phyloP scores from a whole-genome alignment of 2,329 filamentous ascomycete species.

The Rhexocercosporidium sp. region DNA sequence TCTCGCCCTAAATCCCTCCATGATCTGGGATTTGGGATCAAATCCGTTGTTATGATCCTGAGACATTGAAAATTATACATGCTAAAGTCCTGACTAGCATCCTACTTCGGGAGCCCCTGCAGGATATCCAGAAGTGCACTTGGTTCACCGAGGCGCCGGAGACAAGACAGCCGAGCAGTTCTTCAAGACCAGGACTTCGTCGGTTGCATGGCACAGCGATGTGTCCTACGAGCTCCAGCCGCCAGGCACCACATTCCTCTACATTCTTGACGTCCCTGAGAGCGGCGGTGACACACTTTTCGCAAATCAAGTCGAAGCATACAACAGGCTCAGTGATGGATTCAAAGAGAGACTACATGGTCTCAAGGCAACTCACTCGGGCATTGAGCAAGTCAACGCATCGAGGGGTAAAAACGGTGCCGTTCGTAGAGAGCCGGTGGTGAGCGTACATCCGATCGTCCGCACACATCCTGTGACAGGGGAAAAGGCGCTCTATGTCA shows the following conservation, averaged over 20 bases:
- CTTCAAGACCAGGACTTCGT: constrained; percentile 74
- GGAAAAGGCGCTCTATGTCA: constrained; percentile 83
- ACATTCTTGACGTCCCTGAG: constrained; percentile 80
- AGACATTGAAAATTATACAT: too few relatives aligned
- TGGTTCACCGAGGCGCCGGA: constrained; percentile 75
- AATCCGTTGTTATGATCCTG: too few relatives aligned
- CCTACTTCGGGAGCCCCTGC: constrained; percentile 77
- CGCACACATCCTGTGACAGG: constrained; percentile 82
- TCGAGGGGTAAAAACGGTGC: constrained; percentile 71
- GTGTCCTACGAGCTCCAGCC: constrained; percentile 89
- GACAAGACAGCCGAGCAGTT: constrained; percentile 66
- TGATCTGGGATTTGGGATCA: too few relatives aligned
- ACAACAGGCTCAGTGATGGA: constrained; percentile 76
- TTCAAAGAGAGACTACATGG: constrained; percentile 84
- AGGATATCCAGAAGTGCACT: constrained; percentile 75
- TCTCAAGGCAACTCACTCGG: constrained; percentile 80
- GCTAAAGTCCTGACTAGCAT: too few relatives aligned
- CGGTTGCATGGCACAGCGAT: constrained; percentile 88
- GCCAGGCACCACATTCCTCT: constrained; percentile 88
- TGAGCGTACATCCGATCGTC: constrained; percentile 76
- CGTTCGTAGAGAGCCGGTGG: constrained; percentile 76
- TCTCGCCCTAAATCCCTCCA: too few relatives aligned
- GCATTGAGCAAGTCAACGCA: constrained; percentile 77
- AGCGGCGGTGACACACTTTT: constrained; percentile 88
- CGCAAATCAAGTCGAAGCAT: constrained; percentile 78